Percentiles rank a stretch among this genome's conserved stretches.
Conservation (phyloP, 768 basidiomycete species). For the Macrolepiota fuliginosa region DNA sequence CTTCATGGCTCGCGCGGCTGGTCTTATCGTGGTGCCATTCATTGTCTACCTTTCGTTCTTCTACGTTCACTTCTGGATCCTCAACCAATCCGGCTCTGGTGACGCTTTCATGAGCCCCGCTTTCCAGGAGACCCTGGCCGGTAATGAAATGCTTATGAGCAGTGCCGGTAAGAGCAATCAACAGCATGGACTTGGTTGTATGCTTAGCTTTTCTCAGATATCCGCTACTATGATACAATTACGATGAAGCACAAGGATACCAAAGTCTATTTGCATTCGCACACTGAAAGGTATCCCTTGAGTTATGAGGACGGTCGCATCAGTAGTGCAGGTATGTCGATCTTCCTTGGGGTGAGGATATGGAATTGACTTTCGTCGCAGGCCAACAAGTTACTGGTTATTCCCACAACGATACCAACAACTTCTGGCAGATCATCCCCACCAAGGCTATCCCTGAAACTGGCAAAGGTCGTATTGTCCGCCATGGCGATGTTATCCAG, state of each 20-base stretch:
- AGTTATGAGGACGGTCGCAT: constrained; percentile 95
- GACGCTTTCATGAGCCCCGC: constrained; percentile 97
- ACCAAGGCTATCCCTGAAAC: constrained; percentile 94
- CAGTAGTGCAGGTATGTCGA: constrained; percentile 75
- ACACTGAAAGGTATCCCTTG: constrained; percentile 86
- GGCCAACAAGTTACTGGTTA: constrained; percentile 98
- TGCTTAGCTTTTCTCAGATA: constrained; percentile 52
- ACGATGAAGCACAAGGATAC: constrained; percentile 90
- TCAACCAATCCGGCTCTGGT: constrained; percentile 87
- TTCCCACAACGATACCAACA: constrained; percentile 91
- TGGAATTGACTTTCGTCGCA: constrained; percentile 24
- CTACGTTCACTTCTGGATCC: constrained; percentile 89
- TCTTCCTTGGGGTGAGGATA: not conserved
- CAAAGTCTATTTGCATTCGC: constrained; percentile 93
- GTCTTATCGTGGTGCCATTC: constrained; percentile 86
- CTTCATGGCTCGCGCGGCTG: constrained; percentile 80
- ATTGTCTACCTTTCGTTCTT: constrained; percentile 93
- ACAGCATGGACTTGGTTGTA: not conserved
- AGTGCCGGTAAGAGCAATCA: constrained; percentile 67
- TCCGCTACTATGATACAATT: constrained; percentile 89
- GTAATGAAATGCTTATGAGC: constrained; percentile 89
- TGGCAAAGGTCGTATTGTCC: constrained; percentile 89
- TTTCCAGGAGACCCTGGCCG: constrained; percentile 93
- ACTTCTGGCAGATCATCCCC: constrained; percentile 93
- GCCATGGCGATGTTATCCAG: constrained; percentile 86